phyloP scores from a whole-genome alignment of 306 rosid species.

The Erythrophleum fordii region DNA sequence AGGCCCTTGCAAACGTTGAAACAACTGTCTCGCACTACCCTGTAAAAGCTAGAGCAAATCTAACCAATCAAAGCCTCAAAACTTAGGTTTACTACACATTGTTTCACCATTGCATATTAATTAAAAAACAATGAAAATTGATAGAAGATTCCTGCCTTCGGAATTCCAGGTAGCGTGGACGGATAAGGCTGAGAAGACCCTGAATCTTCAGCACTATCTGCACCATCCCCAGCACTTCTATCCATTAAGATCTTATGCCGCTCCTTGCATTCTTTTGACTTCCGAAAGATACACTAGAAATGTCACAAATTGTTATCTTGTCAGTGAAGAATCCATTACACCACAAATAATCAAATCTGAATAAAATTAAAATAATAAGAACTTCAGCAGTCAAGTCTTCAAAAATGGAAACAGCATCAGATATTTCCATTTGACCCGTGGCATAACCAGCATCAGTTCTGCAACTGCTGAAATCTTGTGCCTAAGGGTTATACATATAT shows the following conservation, averaged over 20 bases:
- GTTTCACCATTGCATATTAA: background rate
- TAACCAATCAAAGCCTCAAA: constrained; percentile 34
- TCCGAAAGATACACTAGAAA: constrained; percentile 74
- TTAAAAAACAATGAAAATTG: background rate
- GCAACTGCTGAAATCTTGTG: constrained; percentile 20
- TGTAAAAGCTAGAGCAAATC: constrained; percentile 45
- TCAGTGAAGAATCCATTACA: background rate
- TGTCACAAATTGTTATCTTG: constrained; percentile 26
- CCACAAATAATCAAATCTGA: background rate
- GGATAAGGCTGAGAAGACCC: constrained; percentile 90
- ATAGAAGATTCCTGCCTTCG: constrained; percentile 63
- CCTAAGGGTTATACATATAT: background rate
- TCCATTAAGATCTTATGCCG: constrained; percentile 87
- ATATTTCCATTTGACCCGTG: background rate
- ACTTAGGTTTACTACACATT: constrained; percentile 13
- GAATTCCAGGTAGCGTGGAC: constrained; percentile 82
- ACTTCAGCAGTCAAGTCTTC: constrained; percentile 2
- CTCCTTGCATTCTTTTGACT: constrained; percentile 87
- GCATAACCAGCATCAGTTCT: background rate
- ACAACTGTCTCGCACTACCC: constrained; percentile 92
- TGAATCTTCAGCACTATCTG: constrained; percentile 92
- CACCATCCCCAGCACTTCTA: constrained; percentile 76
- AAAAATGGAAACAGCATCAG: background rate
- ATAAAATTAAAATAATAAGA: background rate
- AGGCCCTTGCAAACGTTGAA: constrained; percentile 86